Conservation (phyloP, 306 rosid genomes). For the Dryas drummondii region DNA sequence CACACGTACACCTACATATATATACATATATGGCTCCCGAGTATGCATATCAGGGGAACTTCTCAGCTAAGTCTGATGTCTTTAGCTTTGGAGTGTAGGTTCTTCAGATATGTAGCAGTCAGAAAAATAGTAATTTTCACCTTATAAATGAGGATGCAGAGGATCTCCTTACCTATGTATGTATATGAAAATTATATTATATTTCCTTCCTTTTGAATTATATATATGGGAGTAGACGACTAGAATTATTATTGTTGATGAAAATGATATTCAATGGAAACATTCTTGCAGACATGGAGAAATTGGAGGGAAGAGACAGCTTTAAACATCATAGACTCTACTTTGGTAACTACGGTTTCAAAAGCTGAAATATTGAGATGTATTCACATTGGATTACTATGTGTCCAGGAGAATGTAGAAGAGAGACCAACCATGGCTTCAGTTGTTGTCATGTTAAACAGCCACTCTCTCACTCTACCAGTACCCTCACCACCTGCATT, state of each 20-base stretch:
- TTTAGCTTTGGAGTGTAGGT: slow-evolving; percentile 23
- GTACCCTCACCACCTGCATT: background rate
- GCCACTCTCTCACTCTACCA: background rate
- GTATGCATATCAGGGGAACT: background rate
- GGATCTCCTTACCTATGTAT: too few species aligned
- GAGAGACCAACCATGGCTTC: background rate
- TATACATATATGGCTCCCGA: slow-evolving; percentile 26
- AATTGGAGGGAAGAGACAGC: background rate
- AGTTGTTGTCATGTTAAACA: background rate
- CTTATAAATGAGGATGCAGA: too few species aligned
- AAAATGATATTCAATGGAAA: too few species aligned
- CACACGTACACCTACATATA: too few species aligned
- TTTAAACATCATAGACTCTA: background rate
- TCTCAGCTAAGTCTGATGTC: slow-evolving; percentile 28
- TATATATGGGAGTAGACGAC: too few species aligned
- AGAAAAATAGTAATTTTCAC: too few species aligned
- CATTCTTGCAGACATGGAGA: background rate
- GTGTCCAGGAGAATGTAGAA: background rate
- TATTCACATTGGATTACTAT: slow-evolving; percentile 6
- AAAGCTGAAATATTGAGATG: background rate
- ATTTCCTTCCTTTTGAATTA: too few species aligned
- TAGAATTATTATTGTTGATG: too few species aligned
- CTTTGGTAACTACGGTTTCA: background rate
- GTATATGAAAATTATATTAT: too few species aligned
- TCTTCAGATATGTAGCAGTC: too few species aligned